Evolutionary conservation across 352 stramenopile species (phyloP), one percentile per base, ranked within the genome.

Genomic region (Pythium oligandrum): DNA sequence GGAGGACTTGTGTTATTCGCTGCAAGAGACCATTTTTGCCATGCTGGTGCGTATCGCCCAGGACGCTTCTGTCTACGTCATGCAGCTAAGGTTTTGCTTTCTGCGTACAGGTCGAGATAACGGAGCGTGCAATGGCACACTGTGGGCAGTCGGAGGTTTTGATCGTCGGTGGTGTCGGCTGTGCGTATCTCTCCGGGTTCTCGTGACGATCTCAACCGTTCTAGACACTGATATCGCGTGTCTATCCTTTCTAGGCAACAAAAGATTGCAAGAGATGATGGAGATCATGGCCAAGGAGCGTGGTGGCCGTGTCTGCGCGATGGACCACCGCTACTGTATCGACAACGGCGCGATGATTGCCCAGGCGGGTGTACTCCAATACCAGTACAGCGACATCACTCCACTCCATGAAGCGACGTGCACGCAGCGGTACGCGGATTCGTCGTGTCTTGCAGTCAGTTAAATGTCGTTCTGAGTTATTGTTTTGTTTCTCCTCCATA

Each of bases 341-440:
- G 98, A 99, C 76, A 99, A 99, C 70, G 98, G 98, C 6, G 96
- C 96, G 5, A 99, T 99, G 98, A 99, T 99, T 69, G 97, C 97
- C 31, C 97, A 99, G 75, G 98, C 97, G 12, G 98, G 97, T 26
- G 96, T 99, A 11, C 89, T 99, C 44, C 84, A 97, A 51, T 98
- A 98, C 58, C 94, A 98, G 69, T 96, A 98, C 70, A 95, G 96
- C 39, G 74, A 86, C 10, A 77, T 70, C 4, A 98, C 95, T 4
- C 63, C 83, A 3, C 53, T 99, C 32, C 61, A 90, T 26, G 96
- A 99, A 3, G 96, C 86, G 43, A 90, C 82, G 11, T 98, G 93
- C 66, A 98, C 87, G 33, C 96, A 99, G 74, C 74, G 96, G 86
- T 90, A 71, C n/a, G 52, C 17, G 17, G 17, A 26, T 26, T 26